phyloP scores from a whole-genome alignment of 805 yeast genomes.

The Candida broadrunensis region DNA sequence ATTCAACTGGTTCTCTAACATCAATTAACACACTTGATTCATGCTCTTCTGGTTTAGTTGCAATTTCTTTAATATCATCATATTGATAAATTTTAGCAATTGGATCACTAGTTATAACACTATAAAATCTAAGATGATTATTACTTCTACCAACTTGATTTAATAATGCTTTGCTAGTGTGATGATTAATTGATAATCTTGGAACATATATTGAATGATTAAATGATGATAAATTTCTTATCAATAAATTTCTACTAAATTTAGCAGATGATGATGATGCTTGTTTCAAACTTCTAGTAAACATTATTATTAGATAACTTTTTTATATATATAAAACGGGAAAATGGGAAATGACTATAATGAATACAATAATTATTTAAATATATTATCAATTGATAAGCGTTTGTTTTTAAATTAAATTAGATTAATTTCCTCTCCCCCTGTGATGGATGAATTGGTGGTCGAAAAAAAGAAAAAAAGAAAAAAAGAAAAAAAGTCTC shows the following conservation, averaged over 20 bases:
- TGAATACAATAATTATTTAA: too few relatives aligned
- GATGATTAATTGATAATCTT: neutral
- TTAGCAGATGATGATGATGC: neutral
- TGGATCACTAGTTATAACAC: conserved; percentile 34
- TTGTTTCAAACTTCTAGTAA: neutral
- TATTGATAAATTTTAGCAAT: conserved; percentile 52
- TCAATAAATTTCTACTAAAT: neutral
- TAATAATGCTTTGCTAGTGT: neutral
- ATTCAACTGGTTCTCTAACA: conserved; percentile 89
- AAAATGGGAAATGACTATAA: too few relatives aligned
- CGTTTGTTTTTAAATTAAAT: too few relatives aligned
- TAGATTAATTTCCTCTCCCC: too few relatives aligned
- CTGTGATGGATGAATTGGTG: too few relatives aligned
- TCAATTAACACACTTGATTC: conserved; percentile 66
- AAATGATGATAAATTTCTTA: neutral
- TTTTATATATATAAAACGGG: too few relatives aligned
- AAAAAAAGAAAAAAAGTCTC: too few relatives aligned
- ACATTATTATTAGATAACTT: too few relatives aligned
- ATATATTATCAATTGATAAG: too few relatives aligned
- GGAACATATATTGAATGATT: neutral
- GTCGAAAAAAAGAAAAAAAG: too few relatives aligned
- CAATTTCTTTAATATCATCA: conserved; percentile 46
- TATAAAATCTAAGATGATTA: conserved; percentile 21
- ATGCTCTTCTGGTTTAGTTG: conserved; percentile 34
- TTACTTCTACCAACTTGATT: neutral